Base-by-base conservation (phyloP, 176 grass and related monocot genomes). In the Hyparrhenia diplandra region DNA sequence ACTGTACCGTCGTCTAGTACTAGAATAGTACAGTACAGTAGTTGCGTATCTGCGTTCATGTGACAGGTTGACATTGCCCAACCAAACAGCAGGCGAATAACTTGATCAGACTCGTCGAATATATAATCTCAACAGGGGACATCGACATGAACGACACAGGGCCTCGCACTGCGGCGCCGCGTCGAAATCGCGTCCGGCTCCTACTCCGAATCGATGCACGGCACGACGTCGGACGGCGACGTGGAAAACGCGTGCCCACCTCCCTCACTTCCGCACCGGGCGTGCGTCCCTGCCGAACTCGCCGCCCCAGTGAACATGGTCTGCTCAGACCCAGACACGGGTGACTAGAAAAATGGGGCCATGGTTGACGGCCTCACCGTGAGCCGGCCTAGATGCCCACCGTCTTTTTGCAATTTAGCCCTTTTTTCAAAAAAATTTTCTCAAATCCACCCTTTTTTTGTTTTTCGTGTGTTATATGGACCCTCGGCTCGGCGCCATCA, bases 181-280 rank as follows among this genome's bases (percentile, higher is more conserved):
- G 77, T 34, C 29, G 41, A 42, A 80, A 74, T 84, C 78, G 45
- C 61, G 43, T 57, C 61, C 42, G 43, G 18, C 42, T 51, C 45
- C 39, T 46, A 3, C 76, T n/a, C 52, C 72, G 87, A 88, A 88
- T 75, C 82, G 82, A 89, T 85, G 82, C 82, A 60, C 59, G 58
- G n/a, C n/a, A 60, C 59, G 59, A 49, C 60, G 59, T 16, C 29
- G 67, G 77, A 23, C 40, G 3, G 64, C 27, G 79, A 76, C 84
- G 49, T 75, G 64, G 49, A 62, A 75, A 71, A 9, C 64, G 40
- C 31, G 78, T 24, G 78, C 31, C 69, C n/a, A n/a, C n/a, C 4
- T 11, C 42, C 36, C 67, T 67, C 65, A n/a, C 5, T 23, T n/a
- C 69, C 40, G 69, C 69, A 28, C 57, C 23, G 23, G 55, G 7